Base-by-base conservation (phyloP, 2,329 filamentous ascomycete species). In the Alternaria postmessia region DNA sequence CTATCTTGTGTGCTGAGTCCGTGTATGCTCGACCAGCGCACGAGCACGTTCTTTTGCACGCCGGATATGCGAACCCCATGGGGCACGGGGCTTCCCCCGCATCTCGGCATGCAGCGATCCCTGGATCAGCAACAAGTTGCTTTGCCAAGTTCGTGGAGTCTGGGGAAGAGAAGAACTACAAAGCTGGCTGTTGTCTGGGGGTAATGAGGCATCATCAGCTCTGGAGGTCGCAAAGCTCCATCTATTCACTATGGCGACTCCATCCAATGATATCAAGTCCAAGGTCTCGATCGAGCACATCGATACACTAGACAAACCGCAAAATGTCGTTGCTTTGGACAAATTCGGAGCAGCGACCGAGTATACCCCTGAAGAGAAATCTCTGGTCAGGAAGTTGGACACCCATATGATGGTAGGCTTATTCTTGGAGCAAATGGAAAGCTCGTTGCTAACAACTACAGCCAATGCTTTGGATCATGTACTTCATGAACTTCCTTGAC, bases 401-500 rank as follows among this genome's bases (percentile, higher is more conserved):
- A 48, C 55, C 4, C 68, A 66, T 51, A 70, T 74, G 46, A 65
- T 74, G 63, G 64, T 68, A 42, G 49, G 55, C 28, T 1, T 16
- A 5, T 12, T 11, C 20, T n/a, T 2, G n/a, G 28, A 34, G 36
- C 14, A 4, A 1, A 6, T 41, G 38, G 5, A 18, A 26, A 34
- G 20, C 20, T 24, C 12, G 11, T 16, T 16, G n/a, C 28, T 39
- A 5, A 53, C 28, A 16, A 42, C 1, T 5, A 53, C 9, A 54
- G 54, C 54, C 54, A 8, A 57, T 64, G 30, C 55, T 65, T n/a
- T 67, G 62, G 62, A 28, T 67, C 20, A 68, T 70, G 65, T 71
- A 68, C 39, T 46, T 67, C 71, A 20, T 78, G 43, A 78, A 77
- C 43, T 77, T 76, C 42, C 81, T 88, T 30, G 87, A 89, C 66